Evolutionary conservation across 2,329 filamentous ascomycete species (phyloP), one percentile per base, ranked within the genome.

Genomic region (Didymellaceae sp.): DNA sequence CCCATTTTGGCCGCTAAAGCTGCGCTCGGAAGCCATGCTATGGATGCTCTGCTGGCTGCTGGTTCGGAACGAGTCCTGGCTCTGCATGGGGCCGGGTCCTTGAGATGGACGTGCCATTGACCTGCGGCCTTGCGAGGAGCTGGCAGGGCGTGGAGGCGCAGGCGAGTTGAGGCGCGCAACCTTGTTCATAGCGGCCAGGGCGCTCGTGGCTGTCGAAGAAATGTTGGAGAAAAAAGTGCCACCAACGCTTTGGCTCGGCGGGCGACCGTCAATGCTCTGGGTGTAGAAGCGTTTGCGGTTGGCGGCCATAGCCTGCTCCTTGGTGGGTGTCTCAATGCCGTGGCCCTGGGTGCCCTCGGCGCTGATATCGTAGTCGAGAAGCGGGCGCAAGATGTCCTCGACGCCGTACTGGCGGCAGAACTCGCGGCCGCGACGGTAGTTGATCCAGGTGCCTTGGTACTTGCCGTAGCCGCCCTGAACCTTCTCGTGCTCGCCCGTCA

Each of bases 371-470:
- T 93, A 91, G 21, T 88, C 90, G 45, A 94, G 75, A 5, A 94
- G 80, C 13, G 89, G 88, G 17, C 85, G 82, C 38, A 94, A 76
- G 5, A 90, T 65, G 57, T 93, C 89, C 71, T 93, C 89, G 24
- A 94, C 90, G 49, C 83, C 82, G 64, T 87, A 87, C 67, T 86
- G 83, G 32, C 89, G 86, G 74, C 94, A 97, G 63, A 99, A 93
- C 68, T 97, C 91, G 35, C 95, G 82, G 1, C 93, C 94, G 54
- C 93, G 86, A 40, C 93, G 89, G 68, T 96, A 97, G 67, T 89
- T 90, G 68, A 99, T 96, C 94, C 94, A 99, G 2, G 94, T 99
- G 46, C 94, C 94, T 78, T 99, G 94, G 68, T 99, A 99, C 78
- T 97, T 97, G 59, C 94, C 94, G 68, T 99, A 99, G 5, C 94